Evolutionary conservation across 2,329 filamentous ascomycete genomes (phyloP).

Genomic region (Botryotinia globosa): DNA sequence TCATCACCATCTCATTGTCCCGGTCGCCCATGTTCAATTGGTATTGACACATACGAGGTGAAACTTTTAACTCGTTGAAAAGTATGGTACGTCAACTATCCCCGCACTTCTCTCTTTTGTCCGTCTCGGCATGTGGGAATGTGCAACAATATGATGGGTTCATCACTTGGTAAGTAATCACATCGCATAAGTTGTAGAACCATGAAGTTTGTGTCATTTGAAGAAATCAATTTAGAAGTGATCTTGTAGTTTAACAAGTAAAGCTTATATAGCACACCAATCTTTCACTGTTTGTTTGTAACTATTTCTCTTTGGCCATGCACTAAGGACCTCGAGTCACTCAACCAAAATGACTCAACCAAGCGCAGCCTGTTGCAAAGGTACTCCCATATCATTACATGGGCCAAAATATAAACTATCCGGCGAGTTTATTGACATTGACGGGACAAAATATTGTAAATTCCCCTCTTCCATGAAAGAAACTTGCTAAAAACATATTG

Average conservation of each 20-base stretch:
- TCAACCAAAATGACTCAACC: slow-evolving; percentile 16
- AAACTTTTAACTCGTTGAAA: background rate
- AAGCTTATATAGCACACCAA: background rate
- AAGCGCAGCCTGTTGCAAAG: slow-evolving; percentile 17
- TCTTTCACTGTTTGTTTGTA: too few relatives aligned
- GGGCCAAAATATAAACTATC: background rate
- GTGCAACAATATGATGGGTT: background rate
- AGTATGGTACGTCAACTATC: background rate
- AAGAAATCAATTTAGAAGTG: background rate
- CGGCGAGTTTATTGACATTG: slow-evolving; percentile 4
- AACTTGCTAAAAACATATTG: background rate
- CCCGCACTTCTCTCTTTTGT: background rate
- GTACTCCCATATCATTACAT: background rate
- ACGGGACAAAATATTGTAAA: background rate
- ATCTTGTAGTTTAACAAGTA: background rate
- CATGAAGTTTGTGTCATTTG: background rate
- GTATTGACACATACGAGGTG: too few relatives aligned
- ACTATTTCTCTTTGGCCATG: background rate
- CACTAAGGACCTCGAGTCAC: background rate
- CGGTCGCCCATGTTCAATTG: background rate
- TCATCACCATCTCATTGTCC: background rate
- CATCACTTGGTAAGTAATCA: slow-evolving; percentile 7
- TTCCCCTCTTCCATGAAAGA: background rate
- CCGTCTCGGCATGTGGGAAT: background rate
- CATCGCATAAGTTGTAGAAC: background rate